Base-by-base conservation (phyloP, 139 green algal species). In the Chlamydomonas asymmetrica region DNA sequence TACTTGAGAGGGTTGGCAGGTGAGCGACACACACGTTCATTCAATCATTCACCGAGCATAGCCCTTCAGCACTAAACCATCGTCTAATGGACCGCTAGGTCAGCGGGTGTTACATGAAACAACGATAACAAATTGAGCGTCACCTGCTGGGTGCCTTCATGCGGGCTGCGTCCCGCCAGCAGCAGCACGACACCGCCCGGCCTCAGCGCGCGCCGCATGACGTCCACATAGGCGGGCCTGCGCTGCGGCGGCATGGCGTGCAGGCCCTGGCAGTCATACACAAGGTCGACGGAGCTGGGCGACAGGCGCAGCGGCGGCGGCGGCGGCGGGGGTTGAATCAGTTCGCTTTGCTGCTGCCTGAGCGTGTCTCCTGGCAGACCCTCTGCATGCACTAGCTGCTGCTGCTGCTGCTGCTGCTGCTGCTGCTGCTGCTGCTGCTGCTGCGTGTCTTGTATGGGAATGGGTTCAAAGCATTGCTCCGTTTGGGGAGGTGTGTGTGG, bases 181-280 rank as follows among this genome's bases (percentile, higher is more conserved):
- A 74, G 20, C 49, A 74, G 66, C 37, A 25, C 66, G 10, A 63
- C 9, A 6, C 66, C 66, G 48, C 66, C 66, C 23, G 4, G 4
- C 32, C 66, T 34, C 50, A 74, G 48, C 23, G 66, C 66, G 8
- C 1, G 20, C 1, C 13, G 20, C 66, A 74, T 3, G 5, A 74
- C 66, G 49, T 29, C 3, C 23, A 39, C 35, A 49, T 74, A 74
- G 22, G 49, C 25, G 1, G 49, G 34, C 35, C 66, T 49, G 49
- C 63, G 49, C 34, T 29, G 20, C 23, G 32, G 49, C 16, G 66
- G 66, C 35, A 74, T 63, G 20, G 66, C 66, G 23, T 74, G 66
- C 49, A 74, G 49, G 0, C 66, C 66, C 37, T 74, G 66, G 34
- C 65, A 72, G 41, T 72, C 65, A 45, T 72, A 72, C 5, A 32